Evolutionary conservation across 192 early-diverging fungal genomes (phyloP), one percentile per base, ranked within the genome.

Genomic region (Dissophora ornata): DNA sequence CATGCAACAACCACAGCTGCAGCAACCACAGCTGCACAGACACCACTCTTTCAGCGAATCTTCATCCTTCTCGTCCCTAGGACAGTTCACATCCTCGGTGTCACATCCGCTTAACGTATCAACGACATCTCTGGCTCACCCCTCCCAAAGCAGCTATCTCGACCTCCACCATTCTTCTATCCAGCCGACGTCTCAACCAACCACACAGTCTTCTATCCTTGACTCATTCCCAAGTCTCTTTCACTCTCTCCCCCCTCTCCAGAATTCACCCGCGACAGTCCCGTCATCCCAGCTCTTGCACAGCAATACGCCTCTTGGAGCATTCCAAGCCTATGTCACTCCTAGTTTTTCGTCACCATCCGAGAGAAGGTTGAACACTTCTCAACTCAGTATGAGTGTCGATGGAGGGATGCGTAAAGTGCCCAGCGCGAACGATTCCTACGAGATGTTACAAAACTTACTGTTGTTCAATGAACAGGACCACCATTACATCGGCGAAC

Each of bases 381-480:
- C 49, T 19, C 40, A 51, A 8, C 54, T 77, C 41, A 64, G 64
- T 3, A 61, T 77, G 73, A 57, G 8, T n/a, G 52, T 57, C 12
- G 73, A 67, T 34, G 73, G 65, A 5, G 49, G 58, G 0, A 62
- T 77, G 57, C 63, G 64, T 16, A 77, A 77, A 30, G 53, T 77
- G 5, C 73, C 73, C 4, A 45, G 28, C 26, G 62, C 67, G 47
- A 42, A 67, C 47, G 73, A 77, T 18, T 64, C 73, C 2, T 77
- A 77, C 32, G 59, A 77, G 0, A 77, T 77, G 65, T 57, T 77
- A 19, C 73, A 77, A 21, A 47, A 48, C 9, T 47, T 77, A 33
- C 28, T 77, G 15, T 33, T 77, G 11, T 77, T 67, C 29, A 67
- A 77, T 12, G 73, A 77, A 45, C 73, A 77, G 46, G 73, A 67